phyloP scores from a whole-genome alignment of 2,329 filamentous ascomycete species.

The Phaeophleospora eucalypticola region DNA sequence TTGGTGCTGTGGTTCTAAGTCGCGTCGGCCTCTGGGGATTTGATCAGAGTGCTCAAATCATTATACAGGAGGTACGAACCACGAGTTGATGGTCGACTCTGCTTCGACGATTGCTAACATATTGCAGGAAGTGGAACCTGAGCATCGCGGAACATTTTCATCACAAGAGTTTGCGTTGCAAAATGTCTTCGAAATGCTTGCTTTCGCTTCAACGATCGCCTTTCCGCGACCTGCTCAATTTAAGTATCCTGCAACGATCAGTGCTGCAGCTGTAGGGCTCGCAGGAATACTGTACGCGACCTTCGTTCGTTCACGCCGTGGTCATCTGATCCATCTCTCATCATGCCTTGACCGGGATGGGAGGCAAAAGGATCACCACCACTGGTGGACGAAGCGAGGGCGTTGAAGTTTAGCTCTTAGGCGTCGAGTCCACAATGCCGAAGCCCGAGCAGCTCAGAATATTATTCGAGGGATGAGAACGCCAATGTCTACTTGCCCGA shows the following conservation, averaged over 20 bases:
- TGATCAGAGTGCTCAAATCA: conserved; percentile 44
- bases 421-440: too few species aligned
- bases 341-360: neutral
- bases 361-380: neutral
- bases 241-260: conserved; percentile 56
- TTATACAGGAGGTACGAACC: conserved; percentile 41
- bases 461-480: too few species aligned
- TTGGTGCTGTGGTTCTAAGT: conserved; percentile 38
- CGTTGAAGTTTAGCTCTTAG: too few species aligned
- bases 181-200: conserved; percentile 60
- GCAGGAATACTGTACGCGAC: conserved; percentile 52
- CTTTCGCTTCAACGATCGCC: conserved; percentile 62
- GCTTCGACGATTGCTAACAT: conserved; percentile 3
- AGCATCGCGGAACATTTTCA: conserved; percentile 63
- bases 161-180: conserved; percentile 64
- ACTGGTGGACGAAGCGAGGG: neutral
- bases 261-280: conserved; percentile 48
- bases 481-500: too few species aligned
- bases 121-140: conserved; percentile 32
- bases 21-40: conserved; percentile 47
- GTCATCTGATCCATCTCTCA: conserved; percentile 54
- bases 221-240: conserved; percentile 63
- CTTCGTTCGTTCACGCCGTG: conserved; percentile 56
- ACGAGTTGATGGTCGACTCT: neutral
- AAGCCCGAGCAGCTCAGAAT: too few species aligned